A percentile compares a stretch with the other conserved stretches of the same genome.
Conservation (phyloP, 2,329 filamentous ascomycete species). For the Diaporthe vexans region DNA sequence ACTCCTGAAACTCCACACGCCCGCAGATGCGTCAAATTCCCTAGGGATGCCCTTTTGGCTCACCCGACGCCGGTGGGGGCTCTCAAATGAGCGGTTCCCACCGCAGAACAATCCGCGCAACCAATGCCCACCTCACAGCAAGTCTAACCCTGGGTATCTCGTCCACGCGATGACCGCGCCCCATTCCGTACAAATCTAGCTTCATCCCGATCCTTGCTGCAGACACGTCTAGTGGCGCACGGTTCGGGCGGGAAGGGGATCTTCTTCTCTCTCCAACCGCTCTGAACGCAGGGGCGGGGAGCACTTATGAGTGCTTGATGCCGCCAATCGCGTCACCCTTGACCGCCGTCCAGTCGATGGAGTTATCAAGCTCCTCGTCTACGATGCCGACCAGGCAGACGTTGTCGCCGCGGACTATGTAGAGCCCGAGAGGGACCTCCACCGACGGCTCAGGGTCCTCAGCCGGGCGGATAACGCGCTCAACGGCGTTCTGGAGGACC, state of each 20-base stretch:
- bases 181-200: neutral
- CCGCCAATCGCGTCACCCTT: slow-evolving; percentile 86
- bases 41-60: slow-evolving; percentile 23
- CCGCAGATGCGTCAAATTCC: slow-evolving; percentile 35
- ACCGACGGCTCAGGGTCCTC: slow-evolving; percentile 87
- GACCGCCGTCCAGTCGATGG: slow-evolving; percentile 94
- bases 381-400: slow-evolving; percentile 91
- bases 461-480: slow-evolving; percentile 88
- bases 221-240: neutral
- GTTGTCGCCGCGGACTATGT: slow-evolving; percentile 94
- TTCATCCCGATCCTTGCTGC: neutral
- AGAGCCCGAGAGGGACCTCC: slow-evolving; percentile 87
- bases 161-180: slow-evolving; percentile 30
- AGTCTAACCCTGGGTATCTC: slow-evolving; percentile 39
- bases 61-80: slow-evolving; percentile 12
- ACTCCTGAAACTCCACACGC: slow-evolving; percentile 38
- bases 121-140: slow-evolving; percentile 11
- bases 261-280: too few species aligned
- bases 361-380: slow-evolving; percentile 88
- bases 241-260: neutral
- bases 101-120: slow-evolving; percentile 11
- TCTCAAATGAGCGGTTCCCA: neutral
- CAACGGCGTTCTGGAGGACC: slow-evolving; percentile 86
- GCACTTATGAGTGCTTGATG: slow-evolving; percentile 78
- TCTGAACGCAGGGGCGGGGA: too few species aligned